Conservation (phyloP, 31 red algal species). For the Asparagopsis taxiformis region DNA sequence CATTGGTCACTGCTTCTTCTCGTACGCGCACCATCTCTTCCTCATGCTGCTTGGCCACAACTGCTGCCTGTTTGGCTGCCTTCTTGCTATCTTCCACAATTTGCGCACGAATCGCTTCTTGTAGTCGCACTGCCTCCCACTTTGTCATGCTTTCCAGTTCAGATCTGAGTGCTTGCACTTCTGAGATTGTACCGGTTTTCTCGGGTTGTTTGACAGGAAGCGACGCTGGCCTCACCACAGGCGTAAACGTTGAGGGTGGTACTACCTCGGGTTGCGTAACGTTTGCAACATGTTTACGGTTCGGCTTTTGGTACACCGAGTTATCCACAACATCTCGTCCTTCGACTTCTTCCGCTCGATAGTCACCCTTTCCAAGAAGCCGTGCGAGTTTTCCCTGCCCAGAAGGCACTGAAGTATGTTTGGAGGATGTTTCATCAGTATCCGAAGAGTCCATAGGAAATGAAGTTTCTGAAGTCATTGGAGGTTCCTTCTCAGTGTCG, state of each 20-base stretch:
- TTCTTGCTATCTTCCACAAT: slow-evolving; percentile 59
- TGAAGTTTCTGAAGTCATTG: too few relatives aligned
- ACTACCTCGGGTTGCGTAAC: not conserved
- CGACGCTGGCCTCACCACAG: not conserved
- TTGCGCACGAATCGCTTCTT: slow-evolving; percentile 70
- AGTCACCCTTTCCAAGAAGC: slow-evolving; percentile 55
- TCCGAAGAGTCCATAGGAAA: not conserved
- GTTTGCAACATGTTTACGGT: not conserved
- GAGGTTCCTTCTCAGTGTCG: too few relatives aligned
- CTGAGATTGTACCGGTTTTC: not conserved
- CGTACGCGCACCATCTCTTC: slow-evolving; percentile 35
- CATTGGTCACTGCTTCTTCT: slow-evolving; percentile 33
- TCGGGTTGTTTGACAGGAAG: slow-evolving; percentile 8
- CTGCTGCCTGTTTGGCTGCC: slow-evolving; percentile 41
- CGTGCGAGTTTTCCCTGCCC: slow-evolving; percentile 50
- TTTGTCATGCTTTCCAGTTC: slow-evolving; percentile 58
- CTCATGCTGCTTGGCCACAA: slow-evolving; percentile 35
- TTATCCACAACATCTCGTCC: slow-evolving; percentile 57
- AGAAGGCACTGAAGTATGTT: not conserved
- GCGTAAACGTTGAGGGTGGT: slow-evolving; percentile 19
- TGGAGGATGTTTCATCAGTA: not conserved
- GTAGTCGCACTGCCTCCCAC: slow-evolving; percentile 71
- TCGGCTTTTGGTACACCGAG: slow-evolving; percentile 44
- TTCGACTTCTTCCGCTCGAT: slow-evolving; percentile 28
- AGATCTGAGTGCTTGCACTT: slow-evolving; percentile 37